Evolutionary conservation across 2,329 filamentous ascomycete species (phyloP), one percentile per base, ranked within the genome.

Genomic region (Zymoseptoria brevis): DNA sequence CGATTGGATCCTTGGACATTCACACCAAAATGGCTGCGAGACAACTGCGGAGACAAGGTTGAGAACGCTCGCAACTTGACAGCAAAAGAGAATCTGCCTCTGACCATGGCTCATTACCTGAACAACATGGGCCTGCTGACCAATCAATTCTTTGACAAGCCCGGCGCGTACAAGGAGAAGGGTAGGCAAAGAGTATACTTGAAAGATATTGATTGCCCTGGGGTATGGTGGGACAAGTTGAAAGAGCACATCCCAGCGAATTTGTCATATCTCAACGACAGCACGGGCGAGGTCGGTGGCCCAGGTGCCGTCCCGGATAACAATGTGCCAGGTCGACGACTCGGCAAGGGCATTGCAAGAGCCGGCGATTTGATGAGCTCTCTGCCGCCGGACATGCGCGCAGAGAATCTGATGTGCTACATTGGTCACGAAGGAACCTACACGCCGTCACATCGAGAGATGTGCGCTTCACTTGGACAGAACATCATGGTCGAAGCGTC

Each of bases 401-500:
- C 94, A 0, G 87, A 96, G 71, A 99, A 99, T 64, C 80, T 99
- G 66, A 96, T 96, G 94, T 97, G 93, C 73, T 99, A 99, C 69
- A 87, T 97, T 67, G 94, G 94, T 0, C 93, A 97, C 68, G 94
- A 99, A 76, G 94, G 94, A 5, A 99, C 94, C 0, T 97, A 93
- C 70, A 99, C 94, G 0, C 93, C 94, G 8, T 87, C 92, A 0
- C 94, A 99, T 75, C 85, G 90, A 65, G 94, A 99, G 73, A 99
- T 99, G 94, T 99, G 94, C 74, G 94, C 90, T 11, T 96, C 89
- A 41, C 77, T 97, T 11, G 93, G 94, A 0, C 94, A 99, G 66
- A 99, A 99, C 70, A 93, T 99, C 67, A 97, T 99, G 94, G 91
- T 99, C 1, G 90, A 96, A 65, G 86, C 91, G 1, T 97, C 93